Evolutionary conservation across 352 stramenopile genomes (phyloP), one percentile per base, ranked within the genome.

Genomic region (Blastocystis sp.): DNA sequence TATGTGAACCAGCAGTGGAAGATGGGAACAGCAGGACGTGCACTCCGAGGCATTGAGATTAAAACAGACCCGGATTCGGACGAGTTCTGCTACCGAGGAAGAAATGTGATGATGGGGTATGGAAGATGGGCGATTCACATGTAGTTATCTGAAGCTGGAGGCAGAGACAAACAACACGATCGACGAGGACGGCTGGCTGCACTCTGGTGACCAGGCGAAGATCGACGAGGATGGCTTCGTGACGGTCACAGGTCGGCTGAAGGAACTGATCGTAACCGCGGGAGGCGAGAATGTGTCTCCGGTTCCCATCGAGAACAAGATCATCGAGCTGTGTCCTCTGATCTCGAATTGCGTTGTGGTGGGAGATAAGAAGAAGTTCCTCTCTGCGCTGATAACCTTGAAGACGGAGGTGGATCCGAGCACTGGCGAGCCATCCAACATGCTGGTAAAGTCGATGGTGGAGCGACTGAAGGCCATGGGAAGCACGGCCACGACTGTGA

Each of bases 211-310:
- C 90, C 95, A 94, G 66, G 95, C 94, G 29, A 93, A 94, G 76
- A 93, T 97, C 23, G 90, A 92, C 41, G 54, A 77, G 26, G 91
- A 95, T 53, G 94, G 95, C n/a, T 98, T 98, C 90, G 94, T 97
- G 92, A 92, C 90, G 54, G 98, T 98, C 87, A 98, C 95, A 20
- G 95, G 95, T 26, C 95, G 95, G 76, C 98, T 98, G 92, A 98
- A 98, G 91, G 95, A 98, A 91, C 90, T 98, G 29, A 95, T 98
- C 76, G 94, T 97, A 87, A 98, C 95, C 62, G 95, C 95, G 18
- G 95, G 95, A 90, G 95, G 95, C 39, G 95, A 98, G 91, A 98
- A 98, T 91, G 92, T 98, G 13, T 92, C 95, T 37, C 95, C 95
- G 62, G 94, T 97, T 7, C 91, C 95, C 37, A 94, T 97, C 89